Evolutionary conservation across 2,329 filamentous ascomycete species (phyloP), one percentile per base, ranked within the genome.

Genomic region (Aspergillus sp.): DNA sequence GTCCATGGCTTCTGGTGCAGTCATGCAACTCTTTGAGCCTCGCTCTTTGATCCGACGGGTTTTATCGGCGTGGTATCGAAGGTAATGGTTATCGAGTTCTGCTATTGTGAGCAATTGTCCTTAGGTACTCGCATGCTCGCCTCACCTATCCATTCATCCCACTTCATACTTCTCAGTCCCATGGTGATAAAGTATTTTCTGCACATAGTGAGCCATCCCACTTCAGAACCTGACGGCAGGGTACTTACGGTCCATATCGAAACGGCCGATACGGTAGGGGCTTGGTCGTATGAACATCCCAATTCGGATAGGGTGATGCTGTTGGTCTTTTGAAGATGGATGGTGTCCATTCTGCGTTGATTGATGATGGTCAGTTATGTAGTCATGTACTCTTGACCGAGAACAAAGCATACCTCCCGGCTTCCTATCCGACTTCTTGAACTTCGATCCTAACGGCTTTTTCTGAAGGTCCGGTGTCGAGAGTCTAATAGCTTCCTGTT

Each of bases 1-100:
- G 20, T 83, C 79, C 62, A 79, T 84, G 1, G 85, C 86, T 52
- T 85, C 79, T 0, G 86, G 83, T 2, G 82, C 78, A 0, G 87
- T 91, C 12, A 69, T 69, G 60, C 81, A 84, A 69, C 85, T 88
- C 64, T 85, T 86, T 0, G 67, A 52, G 0, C 82, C 85, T 0
- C 88, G 78, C 53, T 87, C 81, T 12, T 63, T 59, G 43, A 94
- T 86, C 1, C 88, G 80, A 12, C 72, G 70, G 1, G 78, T 76
- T 67, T 94, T 94, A 54, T 85, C 79, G 27, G 76, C 76, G 67
- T 94, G 87, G 63, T 77, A 94, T 46, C 79, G 80, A 1, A 82
- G 76, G 63, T 81, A 94, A 42, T 90, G 78, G 60, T 86, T 90
- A 68, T 94, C 89, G 22, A 94, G 78, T 67, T 94, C 86, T 77